Evolutionary conservation across 2,329 filamentous ascomycete genomes (phyloP).

Genomic region (Fulvia fulva): DNA sequence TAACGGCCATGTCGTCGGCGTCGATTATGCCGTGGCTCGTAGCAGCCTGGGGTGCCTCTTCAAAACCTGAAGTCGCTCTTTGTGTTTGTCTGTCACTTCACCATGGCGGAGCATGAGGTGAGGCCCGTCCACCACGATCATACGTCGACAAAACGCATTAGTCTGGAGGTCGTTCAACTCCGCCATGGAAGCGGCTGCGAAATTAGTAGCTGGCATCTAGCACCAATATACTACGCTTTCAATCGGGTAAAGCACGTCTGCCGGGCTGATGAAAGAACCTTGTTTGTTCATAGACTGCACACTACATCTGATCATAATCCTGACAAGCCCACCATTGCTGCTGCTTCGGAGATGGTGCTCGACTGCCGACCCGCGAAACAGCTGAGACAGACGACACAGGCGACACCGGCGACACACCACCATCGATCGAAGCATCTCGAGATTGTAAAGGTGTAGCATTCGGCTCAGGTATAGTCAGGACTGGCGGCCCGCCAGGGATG

Average conservation of each 20-base stretch:
- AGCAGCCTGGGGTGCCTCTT: neutral
- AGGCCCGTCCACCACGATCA: too few relatives aligned
- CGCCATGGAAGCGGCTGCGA: too few relatives aligned
- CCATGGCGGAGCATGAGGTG: too few relatives aligned
- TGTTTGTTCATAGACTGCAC: neutral
- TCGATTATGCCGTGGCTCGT: neutral
- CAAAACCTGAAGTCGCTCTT: too few relatives aligned
- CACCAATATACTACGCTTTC: neutral
- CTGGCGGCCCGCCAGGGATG: slow-evolving; percentile 2
- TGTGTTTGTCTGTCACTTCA: too few relatives aligned
- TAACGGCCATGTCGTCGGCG: neutral
- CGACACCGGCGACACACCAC: slow-evolving; percentile 14
- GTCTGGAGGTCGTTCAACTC: too few relatives aligned
- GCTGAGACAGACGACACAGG: slow-evolving; percentile 15
- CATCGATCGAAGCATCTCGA: slow-evolving; percentile 9
- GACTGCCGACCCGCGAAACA: slow-evolving; percentile 9
- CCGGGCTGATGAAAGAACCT: neutral
- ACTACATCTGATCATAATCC: neutral
- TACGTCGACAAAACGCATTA: too few relatives aligned
- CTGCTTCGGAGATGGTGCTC: slow-evolving; percentile 6
- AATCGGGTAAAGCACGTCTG: neutral
- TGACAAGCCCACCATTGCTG: neutral
- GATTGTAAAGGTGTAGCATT: slow-evolving; percentile 6
- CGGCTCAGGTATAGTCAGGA: slow-evolving; percentile 10
- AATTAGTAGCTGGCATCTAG: too few relatives aligned